Percentiles rank a stretch among this genome's conserved stretches.
Conservation (phyloP, 2,329 filamentous ascomycete genomes). For the Aspergillus fijiensis region DNA sequence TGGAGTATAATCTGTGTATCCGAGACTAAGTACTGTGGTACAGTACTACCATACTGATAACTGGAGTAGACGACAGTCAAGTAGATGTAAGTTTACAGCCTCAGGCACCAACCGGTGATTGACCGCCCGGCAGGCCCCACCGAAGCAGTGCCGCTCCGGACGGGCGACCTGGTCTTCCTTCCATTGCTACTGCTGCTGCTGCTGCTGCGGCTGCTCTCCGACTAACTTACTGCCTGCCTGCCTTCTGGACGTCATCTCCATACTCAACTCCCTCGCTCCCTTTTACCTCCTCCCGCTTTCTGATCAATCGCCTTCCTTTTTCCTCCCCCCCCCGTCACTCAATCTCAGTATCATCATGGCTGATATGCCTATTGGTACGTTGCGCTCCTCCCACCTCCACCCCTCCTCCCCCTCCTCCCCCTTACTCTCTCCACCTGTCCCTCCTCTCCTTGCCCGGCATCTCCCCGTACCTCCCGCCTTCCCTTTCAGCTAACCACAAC, state of each 20-base stretch:
- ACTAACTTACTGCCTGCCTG: not conserved
- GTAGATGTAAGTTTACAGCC: not conserved
- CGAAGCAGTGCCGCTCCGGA: not conserved
- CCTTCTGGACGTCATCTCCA: slow-evolving; percentile 15
- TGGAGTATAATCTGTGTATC: no score
- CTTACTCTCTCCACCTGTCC: slow-evolving; percentile 16
- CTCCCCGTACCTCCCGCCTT: slow-evolving; percentile 4
- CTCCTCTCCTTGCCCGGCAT: slow-evolving; percentile 2
- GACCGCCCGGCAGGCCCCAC: not conserved
- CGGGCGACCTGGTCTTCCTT: slow-evolving; percentile 9
- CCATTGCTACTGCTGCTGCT: not conserved
- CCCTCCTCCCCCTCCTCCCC: slow-evolving; percentile 24
- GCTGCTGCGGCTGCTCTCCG: slow-evolving; percentile 11
- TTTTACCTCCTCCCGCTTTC: slow-evolving; percentile 14
- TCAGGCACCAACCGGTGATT: slow-evolving; percentile 5
- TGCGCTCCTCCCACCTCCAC: slow-evolving; percentile 8
- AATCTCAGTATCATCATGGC: slow-evolving; percentile 38
- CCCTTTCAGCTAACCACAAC: slow-evolving; percentile 26
- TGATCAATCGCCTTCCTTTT: not conserved
- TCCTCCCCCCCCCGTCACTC: not conserved
- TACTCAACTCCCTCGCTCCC: slow-evolving; percentile 8
- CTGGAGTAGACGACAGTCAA: no score
- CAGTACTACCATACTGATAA: no score
- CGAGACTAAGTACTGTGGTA: no score
- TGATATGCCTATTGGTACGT: slow-evolving; percentile 51